Evolutionary conservation across 768 basidiomycete species (phyloP).

Genomic region (Suillus lakei): DNA sequence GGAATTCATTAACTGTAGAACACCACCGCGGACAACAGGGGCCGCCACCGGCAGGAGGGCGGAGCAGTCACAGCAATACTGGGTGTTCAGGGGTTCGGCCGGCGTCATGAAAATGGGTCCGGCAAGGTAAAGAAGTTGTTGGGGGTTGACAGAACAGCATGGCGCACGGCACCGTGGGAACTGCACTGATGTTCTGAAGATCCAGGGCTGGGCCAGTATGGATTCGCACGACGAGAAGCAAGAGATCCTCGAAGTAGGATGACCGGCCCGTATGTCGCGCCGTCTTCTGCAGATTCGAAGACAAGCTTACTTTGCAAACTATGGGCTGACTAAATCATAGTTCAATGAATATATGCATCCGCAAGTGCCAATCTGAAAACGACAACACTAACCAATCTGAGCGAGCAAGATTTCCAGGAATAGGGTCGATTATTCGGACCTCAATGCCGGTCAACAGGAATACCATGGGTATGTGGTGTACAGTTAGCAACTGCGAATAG

Average conservation of each 20-base stretch:
- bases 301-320: neutral
- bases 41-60: neutral
- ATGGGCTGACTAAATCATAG: neutral
- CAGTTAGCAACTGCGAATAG: neutral
- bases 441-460: neutral
- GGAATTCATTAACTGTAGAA: neutral
- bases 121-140: neutral
- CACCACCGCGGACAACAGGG: neutral
- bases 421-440: neutral
- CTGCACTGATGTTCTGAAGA: neutral
- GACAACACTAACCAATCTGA: neutral
- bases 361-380: neutral
- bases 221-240: neutral
- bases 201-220: neutral
- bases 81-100: neutral
- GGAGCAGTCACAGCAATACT: neutral
- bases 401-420: neutral
- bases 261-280: neutral
- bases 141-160: slow-evolving; percentile 7
- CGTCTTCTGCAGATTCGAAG: neutral
- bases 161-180: neutral
- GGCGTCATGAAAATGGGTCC: neutral
- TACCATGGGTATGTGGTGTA: neutral
- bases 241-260: too few species aligned
- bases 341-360: slow-evolving; percentile 1